Evolutionary conservation across 345 rosid species (phyloP).

Genomic region (Hibiscus trionum): DNA sequence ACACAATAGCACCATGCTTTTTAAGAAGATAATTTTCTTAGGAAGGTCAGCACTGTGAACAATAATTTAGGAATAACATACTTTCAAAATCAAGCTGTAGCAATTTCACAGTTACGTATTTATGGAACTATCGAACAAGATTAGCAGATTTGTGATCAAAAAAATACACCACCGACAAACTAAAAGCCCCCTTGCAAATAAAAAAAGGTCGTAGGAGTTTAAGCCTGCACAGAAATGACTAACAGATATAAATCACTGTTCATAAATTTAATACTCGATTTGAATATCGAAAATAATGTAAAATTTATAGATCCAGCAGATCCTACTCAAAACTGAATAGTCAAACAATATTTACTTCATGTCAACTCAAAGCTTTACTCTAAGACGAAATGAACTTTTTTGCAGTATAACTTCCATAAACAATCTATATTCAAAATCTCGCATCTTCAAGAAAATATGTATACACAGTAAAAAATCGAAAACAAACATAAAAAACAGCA

Average conservation of each 20-base stretch:
- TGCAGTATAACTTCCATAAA: background rate
- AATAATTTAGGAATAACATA: background rate
- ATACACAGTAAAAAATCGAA: background rate
- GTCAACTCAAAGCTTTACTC: background rate
- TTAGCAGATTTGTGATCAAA: too few relatives aligned
- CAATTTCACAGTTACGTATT: background rate
- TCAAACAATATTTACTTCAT: too few relatives aligned
- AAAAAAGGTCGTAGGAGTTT: too few relatives aligned
- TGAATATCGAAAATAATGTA: too few relatives aligned
- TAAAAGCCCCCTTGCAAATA: too few relatives aligned
- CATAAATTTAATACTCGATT: too few relatives aligned
- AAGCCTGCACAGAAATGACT: too few relatives aligned
- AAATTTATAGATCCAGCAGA: too few relatives aligned
- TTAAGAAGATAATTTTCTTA: background rate
- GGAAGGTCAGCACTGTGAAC: background rate
- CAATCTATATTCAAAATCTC: background rate
- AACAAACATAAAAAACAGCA: background rate
- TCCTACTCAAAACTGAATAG: too few relatives aligned
- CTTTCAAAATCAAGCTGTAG: background rate
- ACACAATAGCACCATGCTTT: background rate
- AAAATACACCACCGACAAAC: too few relatives aligned
- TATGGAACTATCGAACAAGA: too few relatives aligned
- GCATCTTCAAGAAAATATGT: constrained; percentile 2
- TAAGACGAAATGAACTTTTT: background rate
- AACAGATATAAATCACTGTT: too few relatives aligned